Conservation (phyloP, 1,284 basidiomycete species). For the Heimioporus retisporus region DNA sequence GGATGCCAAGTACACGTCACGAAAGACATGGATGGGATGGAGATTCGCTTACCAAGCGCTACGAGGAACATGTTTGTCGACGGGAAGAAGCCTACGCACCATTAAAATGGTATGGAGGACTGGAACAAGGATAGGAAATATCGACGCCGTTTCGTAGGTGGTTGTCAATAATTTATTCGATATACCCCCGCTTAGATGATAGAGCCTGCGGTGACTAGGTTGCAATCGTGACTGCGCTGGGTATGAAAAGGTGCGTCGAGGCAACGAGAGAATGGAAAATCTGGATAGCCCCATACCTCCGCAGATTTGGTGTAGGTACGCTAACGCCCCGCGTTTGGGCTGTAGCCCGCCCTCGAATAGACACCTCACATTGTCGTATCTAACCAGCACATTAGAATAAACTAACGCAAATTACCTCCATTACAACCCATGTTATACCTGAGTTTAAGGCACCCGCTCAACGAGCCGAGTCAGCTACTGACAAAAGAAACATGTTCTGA, state of each 20-base stretch:
- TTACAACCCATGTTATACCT: too few relatives aligned
- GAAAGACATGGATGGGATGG: conserved; percentile 88
- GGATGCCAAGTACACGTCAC: conserved; percentile 91
- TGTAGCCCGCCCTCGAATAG: neutral
- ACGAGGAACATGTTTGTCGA: conserved; percentile 99
- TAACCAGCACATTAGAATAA: too few relatives aligned
- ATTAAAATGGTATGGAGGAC: conserved; percentile 36
- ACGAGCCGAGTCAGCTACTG: too few relatives aligned
- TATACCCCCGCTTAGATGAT: conserved; percentile 26
- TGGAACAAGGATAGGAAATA: neutral
- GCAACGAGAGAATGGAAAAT: neutral
- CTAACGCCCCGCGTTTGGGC: neutral
- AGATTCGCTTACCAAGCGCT: conserved; percentile 89
- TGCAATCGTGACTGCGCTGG: neutral
- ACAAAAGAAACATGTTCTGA: too few relatives aligned
- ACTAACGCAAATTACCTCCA: too few relatives aligned
- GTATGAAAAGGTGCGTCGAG: neutral
- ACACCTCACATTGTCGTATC: too few relatives aligned
- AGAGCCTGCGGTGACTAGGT: neutral
- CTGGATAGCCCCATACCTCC: neutral
- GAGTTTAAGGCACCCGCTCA: too few relatives aligned
- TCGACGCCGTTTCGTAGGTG: conserved; percentile 21
- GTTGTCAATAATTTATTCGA: conserved; percentile 24
- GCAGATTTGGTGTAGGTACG: too few relatives aligned
- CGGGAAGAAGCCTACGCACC: conserved; percentile 65